Evolutionary conservation across 2,329 filamentous ascomycete species (phyloP).

Genomic region (Beauveria caledonica): DNA sequence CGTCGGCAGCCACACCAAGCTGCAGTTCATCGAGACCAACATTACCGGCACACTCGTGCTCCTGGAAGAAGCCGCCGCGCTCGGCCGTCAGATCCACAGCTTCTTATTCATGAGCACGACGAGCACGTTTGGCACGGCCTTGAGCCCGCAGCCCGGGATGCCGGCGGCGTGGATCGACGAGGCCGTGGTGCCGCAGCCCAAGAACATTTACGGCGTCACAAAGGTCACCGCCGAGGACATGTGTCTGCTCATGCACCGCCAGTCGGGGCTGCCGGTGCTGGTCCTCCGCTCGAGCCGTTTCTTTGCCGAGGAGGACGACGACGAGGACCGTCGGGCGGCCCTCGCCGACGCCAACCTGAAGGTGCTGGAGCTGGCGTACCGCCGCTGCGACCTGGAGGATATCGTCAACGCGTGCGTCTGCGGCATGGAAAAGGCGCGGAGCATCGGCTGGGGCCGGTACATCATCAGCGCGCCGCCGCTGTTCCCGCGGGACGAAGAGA

Average conservation of each 20-base stretch:
- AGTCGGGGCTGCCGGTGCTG: conserved; percentile 31
- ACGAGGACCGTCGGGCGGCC: conserved; percentile 28
- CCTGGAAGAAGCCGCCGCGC: conserved; percentile 30
- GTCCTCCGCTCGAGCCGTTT: conserved; percentile 39
- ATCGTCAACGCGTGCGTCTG: conserved; percentile 33
- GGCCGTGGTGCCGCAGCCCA: conserved; percentile 29
- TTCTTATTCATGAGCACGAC: conserved; percentile 40
- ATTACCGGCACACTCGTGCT: conserved; percentile 34
- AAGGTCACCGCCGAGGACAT: conserved; percentile 42
- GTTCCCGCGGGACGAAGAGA: conserved; percentile 23
- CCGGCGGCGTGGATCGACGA: conserved; percentile 39
- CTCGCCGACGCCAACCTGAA: conserved; percentile 37
- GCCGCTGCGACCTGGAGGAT: conserved; percentile 35
- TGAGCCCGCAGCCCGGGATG: conserved; percentile 26
- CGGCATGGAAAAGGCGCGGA: conserved; percentile 26
- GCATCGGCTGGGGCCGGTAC: conserved; percentile 31
- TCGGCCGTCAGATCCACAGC: conserved; percentile 22
- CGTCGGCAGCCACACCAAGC: conserved; percentile 32
- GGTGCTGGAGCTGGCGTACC: conserved; percentile 38
- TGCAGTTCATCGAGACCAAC: conserved; percentile 36
- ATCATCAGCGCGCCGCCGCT: conserved; percentile 36
- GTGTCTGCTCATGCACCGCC: conserved; percentile 32
- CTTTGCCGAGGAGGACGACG: conserved; percentile 40
- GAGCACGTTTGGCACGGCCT: conserved; percentile 33
- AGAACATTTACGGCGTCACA: conserved; percentile 42